phyloP scores from a whole-genome alignment of 768 basidiomycete species.

The Termitomyces sp. region DNA sequence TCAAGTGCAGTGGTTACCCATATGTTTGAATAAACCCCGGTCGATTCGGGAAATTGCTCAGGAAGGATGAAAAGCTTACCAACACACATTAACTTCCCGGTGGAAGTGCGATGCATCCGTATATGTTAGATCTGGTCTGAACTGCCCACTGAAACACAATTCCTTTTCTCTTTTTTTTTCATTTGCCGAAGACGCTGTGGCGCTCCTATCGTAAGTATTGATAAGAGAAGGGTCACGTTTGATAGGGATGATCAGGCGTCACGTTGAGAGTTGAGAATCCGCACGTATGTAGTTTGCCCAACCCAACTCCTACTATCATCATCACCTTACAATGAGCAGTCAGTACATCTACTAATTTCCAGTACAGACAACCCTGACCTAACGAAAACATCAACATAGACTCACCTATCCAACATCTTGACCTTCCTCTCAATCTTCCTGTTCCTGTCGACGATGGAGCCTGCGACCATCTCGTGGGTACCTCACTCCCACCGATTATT shows the following conservation, averaged over 20 bases:
- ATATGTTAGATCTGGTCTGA: neutral
- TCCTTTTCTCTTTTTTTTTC: too few relatives aligned
- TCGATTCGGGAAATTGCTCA: neutral
- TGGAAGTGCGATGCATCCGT: too few relatives aligned
- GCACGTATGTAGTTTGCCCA: neutral
- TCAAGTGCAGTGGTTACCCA: neutral
- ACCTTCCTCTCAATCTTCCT: constrained; percentile 17
- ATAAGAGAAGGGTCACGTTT: neutral
- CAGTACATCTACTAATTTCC: neutral
- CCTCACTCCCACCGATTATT: constrained; percentile 12
- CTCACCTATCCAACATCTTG: constrained; percentile 1
- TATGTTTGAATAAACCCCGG: neutral
- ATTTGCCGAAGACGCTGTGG: neutral
- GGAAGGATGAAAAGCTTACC: neutral
- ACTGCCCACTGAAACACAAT: neutral
- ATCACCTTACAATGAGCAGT: neutral
- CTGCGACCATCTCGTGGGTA: constrained; percentile 18
- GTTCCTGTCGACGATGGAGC: constrained; percentile 21
- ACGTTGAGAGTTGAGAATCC: neutral
- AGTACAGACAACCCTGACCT: neutral
- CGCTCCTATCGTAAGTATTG: neutral
- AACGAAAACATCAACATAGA: neutral
- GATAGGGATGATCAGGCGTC: neutral
- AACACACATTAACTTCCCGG: neutral
- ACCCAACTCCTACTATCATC: neutral